Evolutionary conservation across 2,329 filamentous ascomycete species (phyloP).

Genomic region (Xylaria sp.): DNA sequence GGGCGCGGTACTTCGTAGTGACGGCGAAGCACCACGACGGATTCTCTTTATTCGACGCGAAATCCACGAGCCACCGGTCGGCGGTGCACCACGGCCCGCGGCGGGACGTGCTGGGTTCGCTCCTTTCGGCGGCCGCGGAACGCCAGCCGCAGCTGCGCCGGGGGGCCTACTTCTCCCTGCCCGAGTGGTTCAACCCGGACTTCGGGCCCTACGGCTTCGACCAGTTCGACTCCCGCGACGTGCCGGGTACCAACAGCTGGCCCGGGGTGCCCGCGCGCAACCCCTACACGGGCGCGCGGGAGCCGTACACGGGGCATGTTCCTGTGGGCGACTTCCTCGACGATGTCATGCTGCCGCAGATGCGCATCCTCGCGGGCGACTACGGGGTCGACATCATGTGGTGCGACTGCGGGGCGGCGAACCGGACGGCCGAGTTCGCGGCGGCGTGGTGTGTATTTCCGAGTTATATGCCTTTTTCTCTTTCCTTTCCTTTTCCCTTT

Average conservation of each 20-base stretch:
- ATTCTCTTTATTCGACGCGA: conserved; percentile 48
- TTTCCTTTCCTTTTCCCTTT: too few species aligned
- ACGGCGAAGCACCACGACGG: conserved; percentile 53
- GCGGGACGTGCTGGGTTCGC: conserved; percentile 45
- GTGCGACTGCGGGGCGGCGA: conserved; percentile 51
- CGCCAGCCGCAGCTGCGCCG: conserved; percentile 46
- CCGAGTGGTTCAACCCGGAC: conserved; percentile 53
- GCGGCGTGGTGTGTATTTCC: too few species aligned
- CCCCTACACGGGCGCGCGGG: conserved; percentile 45
- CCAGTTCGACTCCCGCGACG: conserved; percentile 31
- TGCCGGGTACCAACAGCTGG: conserved; percentile 39
- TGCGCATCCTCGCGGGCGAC: conserved; percentile 46
- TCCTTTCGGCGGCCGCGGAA: conserved; percentile 45
- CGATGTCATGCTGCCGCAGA: conserved; percentile 50
- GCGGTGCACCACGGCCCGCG: conserved; percentile 45
- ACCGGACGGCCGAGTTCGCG: conserved; percentile 46
- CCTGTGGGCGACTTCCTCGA: conserved; percentile 45
- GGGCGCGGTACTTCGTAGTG: conserved; percentile 49
- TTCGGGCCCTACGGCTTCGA: conserved; percentile 48
- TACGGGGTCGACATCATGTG: conserved; percentile 53
- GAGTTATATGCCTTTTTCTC: too few species aligned
- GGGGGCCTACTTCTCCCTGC: conserved; percentile 53
- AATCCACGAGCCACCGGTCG: conserved; percentile 43
- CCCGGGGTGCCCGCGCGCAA: conserved; percentile 44
- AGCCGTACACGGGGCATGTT: conserved; percentile 48